A percentile compares a stretch with the other conserved stretches of the same genome.
These are phyloP conservation scores for Choiromyces venosus DNA, from an alignment of 495 filamentous ascomycete genomes.

Conservation along the genomic window DNA sequence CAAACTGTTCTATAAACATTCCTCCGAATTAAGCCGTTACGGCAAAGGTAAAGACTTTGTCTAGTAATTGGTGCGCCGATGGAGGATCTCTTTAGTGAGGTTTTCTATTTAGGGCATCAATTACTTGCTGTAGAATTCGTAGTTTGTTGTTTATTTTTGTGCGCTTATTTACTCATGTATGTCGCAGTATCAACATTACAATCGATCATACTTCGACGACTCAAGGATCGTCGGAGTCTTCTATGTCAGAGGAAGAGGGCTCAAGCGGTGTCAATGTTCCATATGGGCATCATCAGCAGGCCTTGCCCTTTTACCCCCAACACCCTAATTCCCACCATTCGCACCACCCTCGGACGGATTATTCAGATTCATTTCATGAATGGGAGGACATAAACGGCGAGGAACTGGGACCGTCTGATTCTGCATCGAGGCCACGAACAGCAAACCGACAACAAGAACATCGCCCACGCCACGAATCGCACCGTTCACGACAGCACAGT, in stretches of 20 bases:
- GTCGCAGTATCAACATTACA: conserved; percentile 40
- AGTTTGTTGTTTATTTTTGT: neutral
- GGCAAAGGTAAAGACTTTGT: neutral
- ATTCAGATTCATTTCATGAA: conserved; percentile 38
- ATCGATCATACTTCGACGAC: conserved; percentile 43
- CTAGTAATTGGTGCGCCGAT: conserved; percentile 1
- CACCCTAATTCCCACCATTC: conserved; percentile 33
- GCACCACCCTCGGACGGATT: conserved; percentile 37
- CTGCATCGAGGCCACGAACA: conserved; percentile 63
- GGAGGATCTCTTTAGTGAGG: neutral
- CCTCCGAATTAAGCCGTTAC: neutral
- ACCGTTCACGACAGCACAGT: conserved; percentile 26
- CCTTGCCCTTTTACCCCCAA: neutral
- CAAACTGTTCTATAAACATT: conserved; percentile 17
- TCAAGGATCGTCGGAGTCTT: conserved; percentile 40
- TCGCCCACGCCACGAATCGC: conserved; percentile 20
- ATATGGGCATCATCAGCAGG: conserved; percentile 34
- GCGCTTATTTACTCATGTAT: neutral
- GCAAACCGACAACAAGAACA: conserved; percentile 24
- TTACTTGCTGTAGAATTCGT: neutral
- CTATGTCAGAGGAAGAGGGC: conserved; percentile 39
- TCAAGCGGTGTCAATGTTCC: conserved; percentile 33
- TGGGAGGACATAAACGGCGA: conserved; percentile 49
- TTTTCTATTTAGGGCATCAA: neutral
- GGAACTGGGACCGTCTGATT: conserved; percentile 75